These are phyloP conservation scores for Tetrastigma voinierianum DNA, from an alignment of 164 flowering plant species.

Conservation along the genomic window DNA sequence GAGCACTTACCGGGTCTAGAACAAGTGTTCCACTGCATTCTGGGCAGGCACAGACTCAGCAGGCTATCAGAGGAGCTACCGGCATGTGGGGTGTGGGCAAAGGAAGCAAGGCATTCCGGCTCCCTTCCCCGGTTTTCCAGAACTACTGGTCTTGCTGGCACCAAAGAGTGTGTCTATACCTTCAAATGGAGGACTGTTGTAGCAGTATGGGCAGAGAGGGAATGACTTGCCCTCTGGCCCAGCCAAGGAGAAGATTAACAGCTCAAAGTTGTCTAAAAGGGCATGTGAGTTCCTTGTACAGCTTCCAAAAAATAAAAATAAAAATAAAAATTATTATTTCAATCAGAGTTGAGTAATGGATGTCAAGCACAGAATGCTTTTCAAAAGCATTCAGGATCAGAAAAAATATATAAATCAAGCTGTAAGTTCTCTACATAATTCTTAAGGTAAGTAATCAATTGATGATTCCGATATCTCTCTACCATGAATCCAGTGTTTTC, in stretches of 20 bases:
- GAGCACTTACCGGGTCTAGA: slow-evolving; percentile 89
- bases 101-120: slow-evolving; percentile 94
- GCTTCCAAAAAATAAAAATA: slow-evolving; percentile 42
- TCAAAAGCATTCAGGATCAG: no score
- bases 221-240: slow-evolving; percentile 90
- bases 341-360: not conserved
- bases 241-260: slow-evolving; percentile 71
- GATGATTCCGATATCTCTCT: no score
- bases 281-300: slow-evolving; percentile 95
- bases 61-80: slow-evolving; percentile 75
- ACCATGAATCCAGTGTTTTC: no score
- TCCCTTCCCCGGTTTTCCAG: slow-evolving; percentile 64
- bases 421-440: no score
- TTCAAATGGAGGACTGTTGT: slow-evolving; percentile 93
- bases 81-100: slow-evolving; percentile 95
- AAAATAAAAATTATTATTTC: no score
- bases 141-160: slow-evolving; percentile 29
- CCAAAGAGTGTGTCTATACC: slow-evolving; percentile 65
- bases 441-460: no score
- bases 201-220: slow-evolving; percentile 96
- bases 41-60: slow-evolving; percentile 97
- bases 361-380: not conserved
- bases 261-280: slow-evolving; percentile 94
- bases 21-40: slow-evolving; percentile 90
- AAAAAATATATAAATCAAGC: no score